A percentile compares a stretch with the other conserved stretches of the same genome.
Conservation (phyloP, 768 basidiomycete genomes). For the Leccinum uliginosum region DNA sequence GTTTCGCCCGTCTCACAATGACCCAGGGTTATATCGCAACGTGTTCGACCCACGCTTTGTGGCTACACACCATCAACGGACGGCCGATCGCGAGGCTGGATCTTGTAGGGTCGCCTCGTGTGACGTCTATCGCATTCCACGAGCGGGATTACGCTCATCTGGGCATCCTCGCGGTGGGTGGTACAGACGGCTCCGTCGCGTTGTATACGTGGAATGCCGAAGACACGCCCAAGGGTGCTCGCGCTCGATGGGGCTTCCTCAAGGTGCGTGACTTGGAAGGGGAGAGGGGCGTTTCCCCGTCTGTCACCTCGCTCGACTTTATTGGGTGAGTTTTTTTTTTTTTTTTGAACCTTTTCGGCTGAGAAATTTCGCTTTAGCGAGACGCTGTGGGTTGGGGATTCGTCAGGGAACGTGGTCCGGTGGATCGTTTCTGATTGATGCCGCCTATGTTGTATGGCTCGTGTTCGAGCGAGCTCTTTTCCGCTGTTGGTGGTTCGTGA, state of each 20-base stretch:
- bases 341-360: neutral
- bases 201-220: conserved; percentile 85
- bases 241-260: conserved; percentile 72
- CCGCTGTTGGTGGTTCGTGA: neutral
- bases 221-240: conserved; percentile 59
- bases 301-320: conserved; percentile 77
- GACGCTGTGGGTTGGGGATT: conserved; percentile 24
- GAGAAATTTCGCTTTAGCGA: conserved; percentile 12
- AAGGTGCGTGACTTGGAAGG: conserved; percentile 65
- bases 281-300: conserved; percentile 32
- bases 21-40: conserved; percentile 82
- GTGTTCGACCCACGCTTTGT: conserved; percentile 66
- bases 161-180: conserved; percentile 78
- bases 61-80: conserved; percentile 84
- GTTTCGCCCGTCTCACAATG: neutral
- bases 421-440: conserved; percentile 22
- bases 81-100: conserved; percentile 71
- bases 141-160: conserved; percentile 81
- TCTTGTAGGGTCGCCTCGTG: conserved; percentile 45
- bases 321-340: conserved; percentile 52
- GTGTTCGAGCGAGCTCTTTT: neutral
- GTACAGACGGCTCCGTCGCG: conserved; percentile 69
- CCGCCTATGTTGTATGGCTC: neutral
- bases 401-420: conserved; percentile 21
- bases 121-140: conserved; percentile 81